Evolutionary conservation across 768 basidiomycete species (phyloP).

Genomic region (Cubamyces sp.): DNA sequence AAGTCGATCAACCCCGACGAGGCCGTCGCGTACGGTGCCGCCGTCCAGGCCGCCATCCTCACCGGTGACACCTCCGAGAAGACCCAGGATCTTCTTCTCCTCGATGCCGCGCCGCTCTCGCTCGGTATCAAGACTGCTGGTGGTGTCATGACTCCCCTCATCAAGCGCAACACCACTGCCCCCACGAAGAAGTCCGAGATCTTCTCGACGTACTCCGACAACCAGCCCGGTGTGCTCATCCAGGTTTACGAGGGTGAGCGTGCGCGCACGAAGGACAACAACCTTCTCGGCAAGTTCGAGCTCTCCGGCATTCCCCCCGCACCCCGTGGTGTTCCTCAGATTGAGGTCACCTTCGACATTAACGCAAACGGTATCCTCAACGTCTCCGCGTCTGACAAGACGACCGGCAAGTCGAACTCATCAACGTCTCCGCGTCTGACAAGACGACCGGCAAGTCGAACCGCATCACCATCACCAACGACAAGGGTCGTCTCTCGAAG

Average conservation of each 20-base stretch:
- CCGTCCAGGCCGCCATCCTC: constrained; percentile 97
- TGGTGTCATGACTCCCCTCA: constrained; percentile 98
- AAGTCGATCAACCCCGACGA: constrained; percentile 99
- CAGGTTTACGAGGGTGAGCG: constrained; percentile 99
- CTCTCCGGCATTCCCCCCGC: constrained; percentile 95
- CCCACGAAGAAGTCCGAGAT: constrained; percentile 99
- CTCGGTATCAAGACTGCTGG: constrained; percentile 98
- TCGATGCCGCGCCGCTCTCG: constrained; percentile 90
- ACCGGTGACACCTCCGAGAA: constrained; percentile 98
- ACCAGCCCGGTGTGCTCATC: constrained; percentile 98
- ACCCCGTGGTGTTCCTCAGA: constrained; percentile 96
- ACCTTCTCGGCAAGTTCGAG: constrained; percentile 97
- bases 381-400: constrained; percentile 95
- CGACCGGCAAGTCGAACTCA: constrained; percentile 88
- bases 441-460: too few relatives aligned
- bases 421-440: too few relatives aligned
- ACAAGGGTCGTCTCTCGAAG: too few relatives aligned
- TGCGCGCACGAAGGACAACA: constrained; percentile 98
- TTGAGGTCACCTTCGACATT: constrained; percentile 98
- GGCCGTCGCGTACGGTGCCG: constrained; percentile 98
- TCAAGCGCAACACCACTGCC: constrained; percentile 98
- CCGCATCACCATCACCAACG: too few relatives aligned
- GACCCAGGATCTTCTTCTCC: constrained; percentile 93
- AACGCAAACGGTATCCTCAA: constrained; percentile 97
- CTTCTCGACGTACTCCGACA: constrained; percentile 98